Evolutionary conservation across 2,329 filamentous ascomycete genomes (phyloP).

Genomic region (Emericellopsis atlantica): DNA sequence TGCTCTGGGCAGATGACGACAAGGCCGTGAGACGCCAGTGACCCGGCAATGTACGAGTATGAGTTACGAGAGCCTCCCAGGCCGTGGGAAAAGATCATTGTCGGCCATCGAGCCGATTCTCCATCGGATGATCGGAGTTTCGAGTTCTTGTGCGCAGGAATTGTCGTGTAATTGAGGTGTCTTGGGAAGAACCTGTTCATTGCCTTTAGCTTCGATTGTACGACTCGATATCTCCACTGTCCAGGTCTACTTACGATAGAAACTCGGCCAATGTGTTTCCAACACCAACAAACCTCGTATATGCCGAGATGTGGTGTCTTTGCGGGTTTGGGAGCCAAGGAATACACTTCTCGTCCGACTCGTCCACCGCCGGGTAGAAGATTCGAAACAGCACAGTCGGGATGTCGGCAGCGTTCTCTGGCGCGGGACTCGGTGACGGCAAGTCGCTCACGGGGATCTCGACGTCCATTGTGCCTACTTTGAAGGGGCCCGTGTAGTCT

Average conservation of each 20-base stretch:
- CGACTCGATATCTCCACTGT: no score
- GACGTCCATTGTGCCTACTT: constrained; percentile 68
- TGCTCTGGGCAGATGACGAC: constrained; percentile 76
- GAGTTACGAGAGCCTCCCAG: constrained; percentile 70
- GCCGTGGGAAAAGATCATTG: constrained; percentile 78
- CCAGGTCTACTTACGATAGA: constrained; percentile 37
- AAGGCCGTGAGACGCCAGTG: constrained; percentile 67
- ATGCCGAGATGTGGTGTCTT: constrained; percentile 59
- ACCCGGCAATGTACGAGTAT: constrained; percentile 73
- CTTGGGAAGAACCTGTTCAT: constrained; percentile 48
- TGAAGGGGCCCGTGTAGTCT: constrained; percentile 63
- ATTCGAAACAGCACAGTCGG: constrained; percentile 69
- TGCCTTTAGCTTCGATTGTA: no score
- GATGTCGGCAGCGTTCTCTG: constrained; percentile 42
- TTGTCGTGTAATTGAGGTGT: constrained; percentile 59
- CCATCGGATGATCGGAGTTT: constrained; percentile 39
- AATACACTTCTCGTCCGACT: constrained; percentile 43
- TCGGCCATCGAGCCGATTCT: constrained; percentile 53
- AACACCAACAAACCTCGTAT: constrained; percentile 63
- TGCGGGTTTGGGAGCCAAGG: constrained; percentile 73
- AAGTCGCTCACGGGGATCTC: constrained; percentile 60
- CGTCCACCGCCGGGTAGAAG: constrained; percentile 59
- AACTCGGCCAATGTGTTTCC: constrained; percentile 43
- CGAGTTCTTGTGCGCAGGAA: constrained; percentile 63
- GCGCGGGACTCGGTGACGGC: constrained; percentile 37